Evolutionary conservation across 1,139 yeast species (phyloP), one percentile per base, ranked within the genome.

Genomic region (Pichia sp.): DNA sequence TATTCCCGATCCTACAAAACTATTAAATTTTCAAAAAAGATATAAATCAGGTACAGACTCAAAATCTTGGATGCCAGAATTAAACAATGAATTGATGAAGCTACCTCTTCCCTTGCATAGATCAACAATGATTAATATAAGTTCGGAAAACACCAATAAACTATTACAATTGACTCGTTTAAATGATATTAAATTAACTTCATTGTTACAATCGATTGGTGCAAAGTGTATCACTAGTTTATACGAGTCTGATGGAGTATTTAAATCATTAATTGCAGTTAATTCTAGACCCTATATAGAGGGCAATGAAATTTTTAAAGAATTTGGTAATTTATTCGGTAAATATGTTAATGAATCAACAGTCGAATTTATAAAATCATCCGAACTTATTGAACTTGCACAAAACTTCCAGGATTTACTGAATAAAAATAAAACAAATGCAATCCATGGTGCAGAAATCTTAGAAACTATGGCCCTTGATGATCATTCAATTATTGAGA

Each of bases 271-370:
- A 45, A 50, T 56, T 6, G 56, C 58, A 22, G 50, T 56, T 4
- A 56, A 56, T 29, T 33, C 45, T 0, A 49, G 56, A 42, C 41
- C 47, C 3, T 13, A 27, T 3, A 45, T 45, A 25, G 42, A 25
- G 5, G 8, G 19, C n/a, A 3, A 25, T 19, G 5, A 16, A 7
- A 16, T 22, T 6, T 22, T 39, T 22, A 34, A 38, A 5, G 38
- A 42, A 14, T 52, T 53, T 33, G 57, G 53, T 7, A 18, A 52
- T 28, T 47, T 46, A 10, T 56, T 53, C 36, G 57, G 56, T 11
- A 56, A 53, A 44, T 49, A 45, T 36, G 28, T 47, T 28, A 50
- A 48, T 28, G 19, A 34, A 7, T 48, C 41, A 0, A 34, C 42
- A 5, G n/a, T 45, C 3, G 19, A 27, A n/a, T 3, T n/a, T 8